These are phyloP conservation scores for Suillus placidus DNA, from an alignment of 768 basidiomycete species.

Conservation along the genomic window DNA sequence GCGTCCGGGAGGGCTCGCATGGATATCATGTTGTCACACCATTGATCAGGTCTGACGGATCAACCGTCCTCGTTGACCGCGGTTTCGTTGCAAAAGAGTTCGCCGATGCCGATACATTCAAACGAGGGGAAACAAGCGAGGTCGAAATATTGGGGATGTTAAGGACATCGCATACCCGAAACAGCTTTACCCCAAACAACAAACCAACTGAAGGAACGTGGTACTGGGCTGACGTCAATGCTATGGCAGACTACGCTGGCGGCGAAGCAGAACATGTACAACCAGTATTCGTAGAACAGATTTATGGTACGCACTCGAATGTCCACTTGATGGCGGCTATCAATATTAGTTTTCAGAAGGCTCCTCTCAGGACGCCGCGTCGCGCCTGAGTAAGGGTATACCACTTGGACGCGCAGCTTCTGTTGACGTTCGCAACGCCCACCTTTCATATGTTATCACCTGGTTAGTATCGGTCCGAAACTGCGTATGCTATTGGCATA, in stretches of 20 bases:
- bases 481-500: constrained; percentile 3
- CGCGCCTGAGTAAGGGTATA: constrained; percentile 64
- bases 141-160: constrained; percentile 88
- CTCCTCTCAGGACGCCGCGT: constrained; percentile 72
- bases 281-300: constrained; percentile 87
- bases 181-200: constrained; percentile 89
- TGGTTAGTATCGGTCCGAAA: constrained; percentile 57
- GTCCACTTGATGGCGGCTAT: not conserved
- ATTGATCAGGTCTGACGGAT: constrained; percentile 73
- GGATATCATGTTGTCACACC: constrained; percentile 92
- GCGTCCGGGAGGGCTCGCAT: constrained; percentile 84
- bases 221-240: constrained; percentile 88
- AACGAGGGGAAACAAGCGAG: constrained; percentile 48
- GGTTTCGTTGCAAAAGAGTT: constrained; percentile 79
- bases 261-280: constrained; percentile 75
- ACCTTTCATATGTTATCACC: constrained; percentile 92
- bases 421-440: constrained; percentile 90
- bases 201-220: constrained; percentile 76
- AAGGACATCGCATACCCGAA: constrained; percentile 71
- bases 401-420: constrained; percentile 84
- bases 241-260: constrained; percentile 79
- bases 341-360: constrained; percentile 59
- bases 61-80: constrained; percentile 88
- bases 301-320: constrained; percentile 67
- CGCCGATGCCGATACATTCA: constrained; percentile 36